A percentile compares a stretch with the other conserved stretches of the same genome.
phyloP scores from a whole-genome alignment of 768 basidiomycete genomes.

The Collybia mongolica region DNA sequence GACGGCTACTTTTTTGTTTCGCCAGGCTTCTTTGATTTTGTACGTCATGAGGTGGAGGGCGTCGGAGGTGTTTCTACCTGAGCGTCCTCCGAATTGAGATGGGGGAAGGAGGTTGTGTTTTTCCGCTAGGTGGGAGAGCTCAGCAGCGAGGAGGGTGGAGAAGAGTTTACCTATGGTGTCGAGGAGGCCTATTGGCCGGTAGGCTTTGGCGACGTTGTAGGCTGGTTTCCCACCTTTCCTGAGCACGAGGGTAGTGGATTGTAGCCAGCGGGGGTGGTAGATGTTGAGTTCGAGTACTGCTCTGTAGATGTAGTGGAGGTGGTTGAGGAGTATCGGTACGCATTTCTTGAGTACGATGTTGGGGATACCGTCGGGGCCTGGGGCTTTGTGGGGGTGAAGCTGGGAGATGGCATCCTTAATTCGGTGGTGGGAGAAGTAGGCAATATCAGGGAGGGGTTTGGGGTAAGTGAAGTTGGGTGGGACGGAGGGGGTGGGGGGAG shows the following conservation, averaged over 20 bases:
- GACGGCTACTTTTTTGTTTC: too few species aligned
- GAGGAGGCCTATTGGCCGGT: too few species aligned
- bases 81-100: neutral
- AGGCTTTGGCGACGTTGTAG: too few species aligned
- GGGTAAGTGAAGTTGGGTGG: too few species aligned
- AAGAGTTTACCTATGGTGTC: too few species aligned
- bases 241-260: neutral
- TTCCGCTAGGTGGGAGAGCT: neutral
- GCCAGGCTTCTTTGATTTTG: too few species aligned
- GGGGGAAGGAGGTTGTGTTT: too few species aligned
- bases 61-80: neutral
- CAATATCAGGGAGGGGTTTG: too few species aligned
- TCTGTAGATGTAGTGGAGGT: neutral
- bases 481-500: too few species aligned
- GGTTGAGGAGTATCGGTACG: neutral
- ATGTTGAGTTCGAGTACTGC: neutral
- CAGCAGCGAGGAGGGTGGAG: neutral
- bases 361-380: slow-evolving; percentile 6
- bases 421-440: neutral
- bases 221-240: neutral
- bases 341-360: neutral
- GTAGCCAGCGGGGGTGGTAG: neutral
- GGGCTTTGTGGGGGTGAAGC: slow-evolving; percentile 25
- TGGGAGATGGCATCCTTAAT: neutral
- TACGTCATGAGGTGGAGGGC: too few species aligned